Percentiles rank a stretch among this genome's conserved stretches.
These are phyloP conservation scores for Colletotrichum ledebouriae DNA, from an alignment of 2,329 filamentous ascomycete genomes.

Conservation along the genomic window DNA sequence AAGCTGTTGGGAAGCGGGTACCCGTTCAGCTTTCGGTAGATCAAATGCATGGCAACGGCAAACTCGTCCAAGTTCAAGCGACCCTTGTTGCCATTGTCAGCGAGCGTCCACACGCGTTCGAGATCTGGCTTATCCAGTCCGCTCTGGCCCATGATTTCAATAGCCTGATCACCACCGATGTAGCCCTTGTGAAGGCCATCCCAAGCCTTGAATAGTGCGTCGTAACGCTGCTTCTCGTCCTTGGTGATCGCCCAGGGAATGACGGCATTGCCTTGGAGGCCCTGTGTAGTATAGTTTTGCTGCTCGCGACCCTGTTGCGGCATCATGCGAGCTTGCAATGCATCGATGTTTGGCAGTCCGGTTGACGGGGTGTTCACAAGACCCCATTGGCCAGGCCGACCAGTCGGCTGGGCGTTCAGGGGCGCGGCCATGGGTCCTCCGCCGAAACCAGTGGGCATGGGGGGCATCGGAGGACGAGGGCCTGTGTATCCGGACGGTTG, in stretches of 20 bases:
- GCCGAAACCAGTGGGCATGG: constrained; percentile 76
- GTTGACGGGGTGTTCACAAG: constrained; percentile 92
- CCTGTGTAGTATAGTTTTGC: constrained; percentile 84
- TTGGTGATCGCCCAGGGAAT: constrained; percentile 99
- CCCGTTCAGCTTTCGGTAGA: constrained; percentile 96
- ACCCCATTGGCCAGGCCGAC: constrained; percentile 96
- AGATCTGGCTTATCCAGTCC: constrained; percentile 91
- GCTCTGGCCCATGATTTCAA: constrained; percentile 97
- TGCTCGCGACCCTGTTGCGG: constrained; percentile 92
- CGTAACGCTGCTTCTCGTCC: constrained; percentile 97
- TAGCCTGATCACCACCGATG: constrained; percentile 91
- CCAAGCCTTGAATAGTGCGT: constrained; percentile 95
- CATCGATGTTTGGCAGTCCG: constrained; percentile 93
- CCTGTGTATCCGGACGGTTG: constrained; percentile 86
- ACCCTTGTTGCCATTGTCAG: constrained; percentile 94
- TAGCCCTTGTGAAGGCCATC: constrained; percentile 94
- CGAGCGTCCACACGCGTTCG: constrained; percentile 93
- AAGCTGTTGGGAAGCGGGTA: constrained; percentile 91
- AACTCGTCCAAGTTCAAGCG: constrained; percentile 97
- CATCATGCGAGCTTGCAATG: constrained; percentile 95
- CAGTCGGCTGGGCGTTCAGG: constrained; percentile 94
- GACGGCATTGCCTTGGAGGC: constrained; percentile 91
- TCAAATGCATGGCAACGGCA: constrained; percentile 98
- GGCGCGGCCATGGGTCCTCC: constrained; percentile 75
- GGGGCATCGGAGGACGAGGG: constrained; percentile 83